Conservation (phyloP, 1,284 basidiomycete genomes). For the Exsudoporus floridanus region DNA sequence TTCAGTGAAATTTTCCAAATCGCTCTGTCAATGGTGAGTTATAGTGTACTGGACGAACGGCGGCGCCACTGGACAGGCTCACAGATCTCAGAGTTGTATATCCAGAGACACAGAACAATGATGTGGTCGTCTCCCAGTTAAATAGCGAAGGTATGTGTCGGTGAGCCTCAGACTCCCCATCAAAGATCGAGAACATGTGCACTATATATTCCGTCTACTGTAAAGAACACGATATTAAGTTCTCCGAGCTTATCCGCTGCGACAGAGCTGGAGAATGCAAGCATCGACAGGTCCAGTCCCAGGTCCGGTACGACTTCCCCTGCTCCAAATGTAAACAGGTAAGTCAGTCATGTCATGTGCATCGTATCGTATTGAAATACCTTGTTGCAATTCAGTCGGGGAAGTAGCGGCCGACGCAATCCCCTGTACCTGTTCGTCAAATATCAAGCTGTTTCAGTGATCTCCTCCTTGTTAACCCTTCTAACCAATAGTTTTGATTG, state of each 20-base stretch:
- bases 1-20: neutral
- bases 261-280: too few relatives aligned
- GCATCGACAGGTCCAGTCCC: neutral
- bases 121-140: conserved; percentile 11
- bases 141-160: conserved; percentile 21
- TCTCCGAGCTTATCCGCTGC: conserved; percentile 6
- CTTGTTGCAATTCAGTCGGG: neutral
- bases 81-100: neutral
- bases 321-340: conserved; percentile 17
- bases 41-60: conserved; percentile 14
- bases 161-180: conserved; percentile 9
- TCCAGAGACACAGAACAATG: conserved; percentile 7
- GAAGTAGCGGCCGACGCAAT: neutral
- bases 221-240: neutral
- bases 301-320: neutral
- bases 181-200: conserved; percentile 22
- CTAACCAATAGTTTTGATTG: neutral
- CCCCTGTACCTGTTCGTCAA: neutral
- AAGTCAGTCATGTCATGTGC: neutral
- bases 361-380: neutral
- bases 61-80: conserved; percentile 12
- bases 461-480: neutral
- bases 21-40: neutral
- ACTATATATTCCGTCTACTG: conserved; percentile 11
- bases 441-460: neutral